Percentiles rank a stretch among this genome's conserved stretches.
phyloP scores from a whole-genome alignment of 805 yeast species.

The Lachancea quebecensis region DNA sequence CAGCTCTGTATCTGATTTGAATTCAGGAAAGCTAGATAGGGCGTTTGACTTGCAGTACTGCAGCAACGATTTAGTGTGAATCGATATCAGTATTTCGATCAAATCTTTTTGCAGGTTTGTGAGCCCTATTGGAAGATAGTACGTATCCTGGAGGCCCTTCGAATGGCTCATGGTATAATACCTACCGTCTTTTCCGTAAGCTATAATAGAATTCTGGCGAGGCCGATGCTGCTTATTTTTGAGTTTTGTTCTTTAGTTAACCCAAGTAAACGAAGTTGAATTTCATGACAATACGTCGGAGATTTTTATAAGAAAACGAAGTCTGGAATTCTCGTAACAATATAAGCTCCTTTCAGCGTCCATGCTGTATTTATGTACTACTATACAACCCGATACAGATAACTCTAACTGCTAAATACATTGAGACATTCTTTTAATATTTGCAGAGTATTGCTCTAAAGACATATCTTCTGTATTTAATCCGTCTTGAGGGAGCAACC shows the following conservation, averaged over 20 bases:
- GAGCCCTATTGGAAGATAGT: slow-evolving; percentile 37
- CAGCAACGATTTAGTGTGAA: slow-evolving; percentile 35
- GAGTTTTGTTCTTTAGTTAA: too few relatives aligned
- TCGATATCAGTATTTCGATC: slow-evolving; percentile 36
- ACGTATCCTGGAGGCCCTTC: not conserved
- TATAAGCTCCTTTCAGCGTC: too few relatives aligned
- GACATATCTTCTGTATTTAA: slow-evolving; percentile 15
- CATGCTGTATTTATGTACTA: too few relatives aligned
- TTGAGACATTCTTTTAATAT: slow-evolving; percentile 1
- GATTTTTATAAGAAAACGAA: too few relatives aligned
- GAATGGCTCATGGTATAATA: not conserved
- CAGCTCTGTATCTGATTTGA: not conserved
- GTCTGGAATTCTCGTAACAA: too few relatives aligned
- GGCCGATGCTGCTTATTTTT: too few relatives aligned
- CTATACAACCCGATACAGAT: not conserved
- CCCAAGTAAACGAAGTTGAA: too few relatives aligned
- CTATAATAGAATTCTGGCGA: too few relatives aligned
- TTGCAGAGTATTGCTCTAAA: slow-evolving; percentile 5
- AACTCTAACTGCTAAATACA: not conserved
- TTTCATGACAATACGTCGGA: too few relatives aligned
- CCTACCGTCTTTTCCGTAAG: too few relatives aligned
- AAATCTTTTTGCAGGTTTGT: slow-evolving; percentile 40
- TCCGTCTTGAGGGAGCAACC: slow-evolving; percentile 9
- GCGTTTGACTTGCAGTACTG: not conserved
- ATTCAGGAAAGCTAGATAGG: not conserved